phyloP scores from a whole-genome alignment of 106 monocot genomes.

The Dioscorea dumetorum region DNA sequence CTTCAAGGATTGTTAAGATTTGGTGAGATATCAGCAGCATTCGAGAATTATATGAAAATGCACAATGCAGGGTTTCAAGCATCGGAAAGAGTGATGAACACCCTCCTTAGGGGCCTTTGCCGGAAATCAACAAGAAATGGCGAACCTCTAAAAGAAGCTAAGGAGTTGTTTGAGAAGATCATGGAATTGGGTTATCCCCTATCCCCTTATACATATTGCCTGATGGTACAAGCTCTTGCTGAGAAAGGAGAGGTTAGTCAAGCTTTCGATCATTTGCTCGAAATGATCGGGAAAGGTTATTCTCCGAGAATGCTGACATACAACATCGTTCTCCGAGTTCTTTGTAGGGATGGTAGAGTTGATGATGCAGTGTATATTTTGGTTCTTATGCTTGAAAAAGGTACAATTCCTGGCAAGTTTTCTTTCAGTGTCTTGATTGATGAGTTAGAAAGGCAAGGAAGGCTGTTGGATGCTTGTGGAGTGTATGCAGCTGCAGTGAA shows the following conservation, averaged over 20 bases:
- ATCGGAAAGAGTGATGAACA: conserved; percentile 49
- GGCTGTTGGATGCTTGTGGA: conserved; percentile 40
- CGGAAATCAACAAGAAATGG: conserved; percentile 21
- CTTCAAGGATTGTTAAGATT: conserved; percentile 56
- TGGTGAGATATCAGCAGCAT: conserved; percentile 37
- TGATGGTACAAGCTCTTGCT: conserved; percentile 75
- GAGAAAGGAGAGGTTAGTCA: conserved; percentile 38
- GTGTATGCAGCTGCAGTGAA: conserved; percentile 63
- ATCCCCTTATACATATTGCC: conserved; percentile 68
- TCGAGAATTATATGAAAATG: conserved; percentile 55
- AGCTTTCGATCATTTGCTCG: conserved; percentile 41
- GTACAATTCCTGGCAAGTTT: conserved; percentile 42
- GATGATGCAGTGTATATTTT: conserved; percentile 53
- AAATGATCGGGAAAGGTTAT: conserved; percentile 55
- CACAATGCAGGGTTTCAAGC: conserved; percentile 28
- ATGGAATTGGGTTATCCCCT: conserved; percentile 14
- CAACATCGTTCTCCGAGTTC: conserved; percentile 42
- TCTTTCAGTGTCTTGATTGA: conserved; percentile 50
- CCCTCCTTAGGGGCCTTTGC: conserved; percentile 68
- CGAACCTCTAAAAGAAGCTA: conserved; percentile 34
- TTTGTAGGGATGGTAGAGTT: conserved; percentile 48
- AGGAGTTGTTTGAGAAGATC: conserved; percentile 35
- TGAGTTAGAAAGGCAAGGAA: conserved; percentile 40
- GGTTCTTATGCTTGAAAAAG: conserved; percentile 37
- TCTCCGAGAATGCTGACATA: conserved; percentile 60